Evolutionary conservation across 148 eudicot species (phyloP).

Genomic region (Rhododendron mucronatum): DNA sequence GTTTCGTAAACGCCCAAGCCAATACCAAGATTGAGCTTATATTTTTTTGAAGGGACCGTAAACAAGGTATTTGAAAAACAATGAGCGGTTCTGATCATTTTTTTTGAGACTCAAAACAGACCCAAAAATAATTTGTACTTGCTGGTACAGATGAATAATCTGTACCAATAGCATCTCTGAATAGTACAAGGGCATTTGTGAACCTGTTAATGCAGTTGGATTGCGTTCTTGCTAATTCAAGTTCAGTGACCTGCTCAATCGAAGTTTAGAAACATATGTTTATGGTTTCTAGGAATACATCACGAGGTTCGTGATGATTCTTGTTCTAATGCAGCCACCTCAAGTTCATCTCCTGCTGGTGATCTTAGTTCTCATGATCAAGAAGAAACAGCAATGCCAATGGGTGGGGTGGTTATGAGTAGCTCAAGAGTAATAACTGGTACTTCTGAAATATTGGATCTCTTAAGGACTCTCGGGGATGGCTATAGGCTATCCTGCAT

Average conservation of each 20-base stretch:
- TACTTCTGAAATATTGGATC: slow-evolving; percentile 64
- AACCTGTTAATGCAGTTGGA: background rate
- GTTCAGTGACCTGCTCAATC: background rate
- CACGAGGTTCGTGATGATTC: slow-evolving; percentile 59
- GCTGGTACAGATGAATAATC: too few relatives aligned
- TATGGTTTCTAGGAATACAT: slow-evolving; percentile 42
- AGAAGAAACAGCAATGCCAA: slow-evolving; percentile 37
- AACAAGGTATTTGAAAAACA: too few relatives aligned
- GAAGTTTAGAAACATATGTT: slow-evolving; percentile 5
- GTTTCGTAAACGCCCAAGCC: too few relatives aligned
- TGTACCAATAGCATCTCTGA: too few relatives aligned
- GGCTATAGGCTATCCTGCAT: slow-evolving; percentile 87
- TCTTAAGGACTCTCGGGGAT: slow-evolving; percentile 71
- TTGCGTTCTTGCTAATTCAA: background rate
- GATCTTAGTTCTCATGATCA: slow-evolving; percentile 60
- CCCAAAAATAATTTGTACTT: too few relatives aligned
- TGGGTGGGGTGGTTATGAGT: slow-evolving; percentile 38
- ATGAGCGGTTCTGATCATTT: too few relatives aligned
- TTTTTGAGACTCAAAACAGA: too few relatives aligned
- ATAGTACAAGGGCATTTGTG: background rate
- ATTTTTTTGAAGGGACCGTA: too few relatives aligned
- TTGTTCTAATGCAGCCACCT: slow-evolving; percentile 37
- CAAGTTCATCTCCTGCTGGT: slow-evolving; percentile 44
- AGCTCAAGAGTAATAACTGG: slow-evolving; percentile 53
- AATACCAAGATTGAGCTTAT: too few relatives aligned